A percentile compares a stretch with the other conserved stretches of the same genome.
Evolutionary conservation across 768 basidiomycete species (phyloP).

Genomic region (Russula emetica): DNA sequence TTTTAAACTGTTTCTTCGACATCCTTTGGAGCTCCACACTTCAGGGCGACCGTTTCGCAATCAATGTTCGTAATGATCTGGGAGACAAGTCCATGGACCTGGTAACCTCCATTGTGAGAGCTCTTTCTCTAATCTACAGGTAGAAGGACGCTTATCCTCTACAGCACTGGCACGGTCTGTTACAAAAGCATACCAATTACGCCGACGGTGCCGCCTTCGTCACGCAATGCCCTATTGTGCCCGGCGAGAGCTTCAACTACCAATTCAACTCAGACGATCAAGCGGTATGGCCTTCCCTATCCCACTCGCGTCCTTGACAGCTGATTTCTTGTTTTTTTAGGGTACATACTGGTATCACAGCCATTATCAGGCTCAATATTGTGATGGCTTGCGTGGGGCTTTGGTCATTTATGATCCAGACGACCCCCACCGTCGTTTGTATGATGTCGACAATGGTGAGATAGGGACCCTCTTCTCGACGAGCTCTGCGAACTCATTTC

Average conservation of each 20-base stretch:
- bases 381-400: conserved; percentile 34
- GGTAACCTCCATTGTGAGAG: conserved; percentile 45
- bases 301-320: neutral
- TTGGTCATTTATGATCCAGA: conserved; percentile 33
- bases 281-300: conserved; percentile 31
- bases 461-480: neutral
- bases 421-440: conserved; percentile 30
- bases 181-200: conserved; percentile 41
- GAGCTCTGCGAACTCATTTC: neutral
- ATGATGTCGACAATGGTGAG: conserved; percentile 33
- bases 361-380: conserved; percentile 39
- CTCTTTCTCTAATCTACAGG: neutral
- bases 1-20: too few relatives aligned
- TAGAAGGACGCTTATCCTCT: neutral
- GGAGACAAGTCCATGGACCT: conserved; percentile 44
- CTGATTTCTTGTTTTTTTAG: conserved; percentile 2
- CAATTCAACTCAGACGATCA: conserved; percentile 35
- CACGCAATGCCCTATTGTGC: conserved; percentile 46
- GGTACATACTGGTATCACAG: conserved; percentile 38
- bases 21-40: conserved; percentile 29
- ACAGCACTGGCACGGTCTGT: conserved; percentile 55
- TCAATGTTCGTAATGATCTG: conserved; percentile 45
- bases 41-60: conserved; percentile 36
- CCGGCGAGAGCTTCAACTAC: conserved; percentile 42
- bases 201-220: conserved; percentile 43